A percentile compares a stretch with the other conserved stretches of the same genome.
phyloP scores from a whole-genome alignment of 2,329 filamentous ascomycete species.

The Talaromyces amestolkiae region DNA sequence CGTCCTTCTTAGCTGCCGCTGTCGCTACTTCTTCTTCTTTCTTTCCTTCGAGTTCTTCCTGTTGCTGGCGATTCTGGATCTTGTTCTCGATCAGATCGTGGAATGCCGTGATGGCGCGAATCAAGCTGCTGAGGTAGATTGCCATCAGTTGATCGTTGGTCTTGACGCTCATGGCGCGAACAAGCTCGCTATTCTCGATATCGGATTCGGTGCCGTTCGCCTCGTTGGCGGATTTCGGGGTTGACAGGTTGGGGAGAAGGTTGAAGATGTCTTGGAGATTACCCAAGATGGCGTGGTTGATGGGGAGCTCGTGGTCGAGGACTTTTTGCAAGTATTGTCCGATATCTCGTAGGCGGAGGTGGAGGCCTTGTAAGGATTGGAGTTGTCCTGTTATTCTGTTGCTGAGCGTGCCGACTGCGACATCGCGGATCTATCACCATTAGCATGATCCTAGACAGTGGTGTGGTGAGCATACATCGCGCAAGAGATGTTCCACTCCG shows the following conservation, averaged over 20 bases:
- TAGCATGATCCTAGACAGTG: neutral
- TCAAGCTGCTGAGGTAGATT: constrained; percentile 95
- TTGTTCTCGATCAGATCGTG: constrained; percentile 99
- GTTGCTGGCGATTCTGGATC: constrained; percentile 96
- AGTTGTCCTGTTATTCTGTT: constrained; percentile 97
- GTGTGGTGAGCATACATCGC: constrained; percentile 54
- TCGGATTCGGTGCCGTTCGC: constrained; percentile 41
- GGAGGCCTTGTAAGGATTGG: constrained; percentile 92
- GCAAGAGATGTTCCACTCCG: constrained; percentile 93
- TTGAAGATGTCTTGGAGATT: constrained; percentile 99
- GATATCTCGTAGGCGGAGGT: constrained; percentile 91
- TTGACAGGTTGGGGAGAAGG: constrained; percentile 90
- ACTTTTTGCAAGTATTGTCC: constrained; percentile 95
- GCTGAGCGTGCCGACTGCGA: constrained; percentile 92
- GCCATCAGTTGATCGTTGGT: constrained; percentile 99
- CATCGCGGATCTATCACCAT: constrained; percentile 70
- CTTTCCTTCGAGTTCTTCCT: constrained; percentile 86
- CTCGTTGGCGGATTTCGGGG: constrained; percentile 65
- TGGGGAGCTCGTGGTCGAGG: constrained; percentile 82
- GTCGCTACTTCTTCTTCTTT: constrained; percentile 65
- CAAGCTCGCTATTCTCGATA: constrained; percentile 74
- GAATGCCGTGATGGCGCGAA: constrained; percentile 96
- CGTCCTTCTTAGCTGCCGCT: constrained; percentile 58
- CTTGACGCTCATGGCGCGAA: constrained; percentile 97
- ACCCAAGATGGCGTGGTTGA: constrained; percentile 95